Evolutionary conservation across 2,329 filamentous ascomycete species (phyloP).

Genomic region (Cercospora brassicicola): DNA sequence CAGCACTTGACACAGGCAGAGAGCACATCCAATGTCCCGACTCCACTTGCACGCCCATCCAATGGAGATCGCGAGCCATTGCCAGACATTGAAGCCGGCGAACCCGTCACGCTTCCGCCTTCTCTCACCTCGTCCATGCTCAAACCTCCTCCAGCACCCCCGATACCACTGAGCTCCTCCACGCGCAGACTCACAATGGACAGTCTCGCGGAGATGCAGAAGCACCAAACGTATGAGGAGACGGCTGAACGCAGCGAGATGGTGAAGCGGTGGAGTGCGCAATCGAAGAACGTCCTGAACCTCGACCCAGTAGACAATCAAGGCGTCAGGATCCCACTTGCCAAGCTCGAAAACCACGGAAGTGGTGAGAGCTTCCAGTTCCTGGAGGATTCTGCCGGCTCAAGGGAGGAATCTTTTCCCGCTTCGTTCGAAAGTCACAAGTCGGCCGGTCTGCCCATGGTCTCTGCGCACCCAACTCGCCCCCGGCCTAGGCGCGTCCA

Average conservation of each 20-base stretch:
- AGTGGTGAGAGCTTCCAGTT: slow-evolving; percentile 64
- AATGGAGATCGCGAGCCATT: slow-evolving; percentile 37
- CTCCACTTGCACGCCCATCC: slow-evolving; percentile 51
- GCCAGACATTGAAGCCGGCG: slow-evolving; percentile 30
- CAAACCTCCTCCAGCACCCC: slow-evolving; percentile 1
- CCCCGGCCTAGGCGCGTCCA: neutral
- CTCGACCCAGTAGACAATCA: slow-evolving; percentile 29
- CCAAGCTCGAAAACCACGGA: slow-evolving; percentile 53
- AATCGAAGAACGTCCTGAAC: slow-evolving; percentile 31
- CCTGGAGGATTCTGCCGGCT: slow-evolving; percentile 64
- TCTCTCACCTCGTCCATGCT: slow-evolving; percentile 25
- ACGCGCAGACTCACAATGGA: slow-evolving; percentile 25
- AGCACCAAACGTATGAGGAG: slow-evolving; percentile 22
- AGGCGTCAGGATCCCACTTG: slow-evolving; percentile 34
- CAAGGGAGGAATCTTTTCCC: slow-evolving; percentile 55
- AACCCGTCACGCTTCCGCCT: slow-evolving; percentile 31
- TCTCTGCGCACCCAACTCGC: slow-evolving; percentile 27
- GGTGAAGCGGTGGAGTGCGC: slow-evolving; percentile 33
- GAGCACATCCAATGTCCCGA: slow-evolving; percentile 56
- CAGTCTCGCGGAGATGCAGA: slow-evolving; percentile 30
- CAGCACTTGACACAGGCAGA: slow-evolving; percentile 38
- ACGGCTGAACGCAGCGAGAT: slow-evolving; percentile 23
- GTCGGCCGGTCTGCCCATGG: slow-evolving; percentile 28
- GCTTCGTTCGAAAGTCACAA: slow-evolving; percentile 48
- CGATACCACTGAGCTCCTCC: neutral